phyloP scores from a whole-genome alignment of 257 asterid species.

The Solanum stenotomum region DNA sequence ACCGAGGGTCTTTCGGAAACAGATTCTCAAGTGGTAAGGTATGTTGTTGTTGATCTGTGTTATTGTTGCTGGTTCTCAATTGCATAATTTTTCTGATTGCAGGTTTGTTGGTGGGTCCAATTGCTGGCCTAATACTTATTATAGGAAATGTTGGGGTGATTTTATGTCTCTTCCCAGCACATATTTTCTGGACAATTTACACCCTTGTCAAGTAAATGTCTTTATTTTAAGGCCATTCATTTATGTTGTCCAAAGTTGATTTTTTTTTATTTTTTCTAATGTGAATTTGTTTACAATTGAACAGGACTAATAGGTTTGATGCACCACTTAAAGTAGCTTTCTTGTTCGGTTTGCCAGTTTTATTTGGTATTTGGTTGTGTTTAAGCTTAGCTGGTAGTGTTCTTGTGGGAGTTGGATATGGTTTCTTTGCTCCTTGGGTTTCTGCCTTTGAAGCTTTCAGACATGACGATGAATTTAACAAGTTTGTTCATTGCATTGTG shows the following conservation, averaged over 20 bases:
- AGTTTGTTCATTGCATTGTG: constrained; percentile 62
- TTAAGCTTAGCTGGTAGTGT: constrained; percentile 71
- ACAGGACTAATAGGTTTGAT: constrained; percentile 74
- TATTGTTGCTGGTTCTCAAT: not conserved
- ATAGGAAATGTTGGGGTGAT: constrained; percentile 74
- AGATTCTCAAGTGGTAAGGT: not conserved
- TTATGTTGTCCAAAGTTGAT: not conserved
- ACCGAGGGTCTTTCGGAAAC: no score
- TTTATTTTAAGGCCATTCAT: not conserved
- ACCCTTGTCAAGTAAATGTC: constrained; percentile 61
- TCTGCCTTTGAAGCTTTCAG: constrained; percentile 86
- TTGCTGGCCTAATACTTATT: constrained; percentile 61
- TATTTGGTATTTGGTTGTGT: constrained; percentile 77
- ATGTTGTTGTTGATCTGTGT: not conserved
- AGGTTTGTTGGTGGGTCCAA: constrained; percentile 82
- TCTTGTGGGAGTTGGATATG: constrained; percentile 86
- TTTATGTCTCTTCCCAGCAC: constrained; percentile 87
- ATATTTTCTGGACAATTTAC: constrained; percentile 75
- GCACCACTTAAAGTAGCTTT: constrained; percentile 68
- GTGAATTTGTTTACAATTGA: not conserved
- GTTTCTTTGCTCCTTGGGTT: constrained; percentile 88
- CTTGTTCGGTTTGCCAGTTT: constrained; percentile 65
- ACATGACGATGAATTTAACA: constrained; percentile 43
- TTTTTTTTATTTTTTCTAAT: not conserved
- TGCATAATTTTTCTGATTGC: constrained; percentile 4